phyloP scores from a whole-genome alignment of 1,284 basidiomycete genomes.

The Puccinia novopanici region DNA sequence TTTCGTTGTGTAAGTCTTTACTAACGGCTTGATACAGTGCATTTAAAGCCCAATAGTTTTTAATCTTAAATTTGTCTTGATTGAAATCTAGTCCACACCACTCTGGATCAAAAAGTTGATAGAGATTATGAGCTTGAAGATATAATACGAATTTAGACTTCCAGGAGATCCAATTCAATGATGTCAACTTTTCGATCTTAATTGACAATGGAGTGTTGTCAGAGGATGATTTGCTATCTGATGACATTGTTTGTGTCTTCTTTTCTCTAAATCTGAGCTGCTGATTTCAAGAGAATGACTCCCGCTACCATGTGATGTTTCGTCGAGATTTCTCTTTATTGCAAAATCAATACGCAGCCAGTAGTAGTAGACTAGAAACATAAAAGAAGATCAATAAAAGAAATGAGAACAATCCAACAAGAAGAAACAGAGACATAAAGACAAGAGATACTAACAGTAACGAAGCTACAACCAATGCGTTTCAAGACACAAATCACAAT shows the following conservation, averaged over 20 bases:
- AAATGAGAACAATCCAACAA: too few relatives aligned
- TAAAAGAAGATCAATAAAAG: too few relatives aligned
- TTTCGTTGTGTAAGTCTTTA: conserved; percentile 1
- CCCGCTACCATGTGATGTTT: conserved; percentile 3
- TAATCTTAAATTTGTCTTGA: background rate
- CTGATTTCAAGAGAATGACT: background rate
- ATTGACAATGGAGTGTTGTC: background rate
- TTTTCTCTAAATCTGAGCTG: background rate
- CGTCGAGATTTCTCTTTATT: too few relatives aligned
- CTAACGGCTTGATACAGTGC: background rate
- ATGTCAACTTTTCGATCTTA: background rate
- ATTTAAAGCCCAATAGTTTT: background rate
- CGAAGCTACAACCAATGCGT: too few relatives aligned
- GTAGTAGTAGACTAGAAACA: too few relatives aligned
- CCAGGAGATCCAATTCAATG: background rate
- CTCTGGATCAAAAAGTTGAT: background rate
- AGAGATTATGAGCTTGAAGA: background rate
- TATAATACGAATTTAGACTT: background rate
- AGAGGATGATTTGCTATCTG: background rate
- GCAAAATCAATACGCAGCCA: too few relatives aligned
- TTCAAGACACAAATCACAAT: too few relatives aligned
- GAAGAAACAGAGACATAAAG: too few relatives aligned
- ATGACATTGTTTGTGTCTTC: background rate
- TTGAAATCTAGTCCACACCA: too few relatives aligned
- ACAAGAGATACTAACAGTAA: too few relatives aligned